phyloP scores from a whole-genome alignment of 2,329 filamentous ascomycete genomes.

The Bipolaris gigantea region DNA sequence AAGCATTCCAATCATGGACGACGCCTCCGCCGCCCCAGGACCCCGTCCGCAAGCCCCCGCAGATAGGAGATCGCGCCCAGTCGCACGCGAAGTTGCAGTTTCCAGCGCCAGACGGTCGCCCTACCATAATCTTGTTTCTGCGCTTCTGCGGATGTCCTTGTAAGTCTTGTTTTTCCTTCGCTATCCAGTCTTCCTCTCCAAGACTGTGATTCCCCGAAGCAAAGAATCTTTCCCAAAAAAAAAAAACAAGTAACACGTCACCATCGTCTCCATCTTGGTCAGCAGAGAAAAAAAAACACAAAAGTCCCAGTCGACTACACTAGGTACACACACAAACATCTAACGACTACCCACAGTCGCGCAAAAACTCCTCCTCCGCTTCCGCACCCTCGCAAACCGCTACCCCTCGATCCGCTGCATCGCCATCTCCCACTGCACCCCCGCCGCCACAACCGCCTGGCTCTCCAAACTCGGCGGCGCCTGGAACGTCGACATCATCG shows the following conservation, averaged over 20 bases:
- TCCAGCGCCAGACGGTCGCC: conserved; percentile 34
- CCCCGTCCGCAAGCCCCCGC: conserved; percentile 31
- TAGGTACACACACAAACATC: no score
- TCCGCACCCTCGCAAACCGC: conserved; percentile 59
- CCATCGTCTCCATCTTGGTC: no score
- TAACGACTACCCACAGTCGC: conserved; percentile 26
- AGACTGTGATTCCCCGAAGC: no score
- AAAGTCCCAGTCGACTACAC: no score
- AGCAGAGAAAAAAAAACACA: not conserved
- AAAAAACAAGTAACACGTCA: no score
- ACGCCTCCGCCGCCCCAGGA: conserved; percentile 34
- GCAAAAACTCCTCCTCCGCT: conserved; percentile 57
- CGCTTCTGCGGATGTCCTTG: conserved; percentile 43
- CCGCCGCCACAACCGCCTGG: conserved; percentile 60
- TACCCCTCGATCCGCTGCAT: conserved; percentile 58
- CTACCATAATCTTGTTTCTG: conserved; percentile 38
- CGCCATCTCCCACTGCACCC: conserved; percentile 62
- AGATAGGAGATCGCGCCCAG: conserved; percentile 32
- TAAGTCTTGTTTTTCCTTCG: conserved; percentile 15
- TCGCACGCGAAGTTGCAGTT: conserved; percentile 37
- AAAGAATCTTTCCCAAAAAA: no score
- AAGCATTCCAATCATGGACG: conserved; percentile 40
- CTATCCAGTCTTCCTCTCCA: no score
- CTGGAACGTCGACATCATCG: conserved; percentile 59
- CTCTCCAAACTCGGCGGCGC: conserved; percentile 60